Conservation (phyloP, 257 asterid species). For the Penstemon eatonii region DNA sequence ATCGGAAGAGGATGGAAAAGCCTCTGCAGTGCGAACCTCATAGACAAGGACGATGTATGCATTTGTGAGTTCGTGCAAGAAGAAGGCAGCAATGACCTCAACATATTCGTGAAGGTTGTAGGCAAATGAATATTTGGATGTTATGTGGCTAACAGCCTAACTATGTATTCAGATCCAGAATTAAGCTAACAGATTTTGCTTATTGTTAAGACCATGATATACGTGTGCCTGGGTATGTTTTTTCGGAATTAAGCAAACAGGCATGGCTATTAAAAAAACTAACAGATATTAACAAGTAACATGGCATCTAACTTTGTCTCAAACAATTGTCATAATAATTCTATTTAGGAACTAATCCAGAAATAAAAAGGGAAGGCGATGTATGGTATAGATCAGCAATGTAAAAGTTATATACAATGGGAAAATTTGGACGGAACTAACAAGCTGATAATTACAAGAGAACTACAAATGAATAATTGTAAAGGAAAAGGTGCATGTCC, state of each 20-base stretch:
- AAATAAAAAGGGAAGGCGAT: background rate
- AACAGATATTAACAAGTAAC: background rate
- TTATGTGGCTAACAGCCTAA: background rate
- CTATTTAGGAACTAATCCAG: background rate
- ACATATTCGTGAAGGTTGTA: background rate
- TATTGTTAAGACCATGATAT: no score
- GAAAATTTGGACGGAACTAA: constrained; percentile 3
- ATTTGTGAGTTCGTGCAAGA: background rate
- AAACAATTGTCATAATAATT: background rate
- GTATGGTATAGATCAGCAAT: background rate
- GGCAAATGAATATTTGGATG: background rate
- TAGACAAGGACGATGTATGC: background rate
- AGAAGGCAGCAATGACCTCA: background rate
- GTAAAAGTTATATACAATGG: no score
- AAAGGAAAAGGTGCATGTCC: constrained; percentile 25
- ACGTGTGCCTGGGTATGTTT: no score
- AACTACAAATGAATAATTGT: constrained; percentile 6
- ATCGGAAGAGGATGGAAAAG: background rate
- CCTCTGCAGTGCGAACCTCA: background rate
- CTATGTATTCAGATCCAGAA: no score
- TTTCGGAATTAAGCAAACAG: no score
- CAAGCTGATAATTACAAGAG: constrained; percentile 30
- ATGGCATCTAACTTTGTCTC: background rate
- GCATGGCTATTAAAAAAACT: background rate
- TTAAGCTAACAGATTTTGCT: no score